phyloP scores from a whole-genome alignment of 2,329 filamentous ascomycete genomes.

The Penicillium digitatum region DNA sequence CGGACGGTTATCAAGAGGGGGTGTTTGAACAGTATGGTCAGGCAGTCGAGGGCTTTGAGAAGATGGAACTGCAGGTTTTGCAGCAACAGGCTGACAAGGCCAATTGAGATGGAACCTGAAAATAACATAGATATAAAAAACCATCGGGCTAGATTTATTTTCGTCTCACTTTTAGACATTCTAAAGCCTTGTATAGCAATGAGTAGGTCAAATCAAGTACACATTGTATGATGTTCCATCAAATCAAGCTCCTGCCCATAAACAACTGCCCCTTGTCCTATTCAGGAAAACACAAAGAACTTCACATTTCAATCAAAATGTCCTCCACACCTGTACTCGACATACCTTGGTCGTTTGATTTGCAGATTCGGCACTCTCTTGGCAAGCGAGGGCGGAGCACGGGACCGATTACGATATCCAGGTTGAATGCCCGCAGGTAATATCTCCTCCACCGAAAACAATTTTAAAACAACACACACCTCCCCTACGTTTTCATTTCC shows the following conservation, averaged over 20 bases:
- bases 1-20: constrained; percentile 70
- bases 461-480: constrained; percentile 26
- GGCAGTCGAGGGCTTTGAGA: constrained; percentile 70
- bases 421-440: constrained; percentile 6
- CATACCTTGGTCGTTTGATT: neutral
- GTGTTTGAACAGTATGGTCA: constrained; percentile 74
- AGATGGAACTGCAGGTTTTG: constrained; percentile 68
- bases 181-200: neutral
- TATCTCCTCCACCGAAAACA: constrained; percentile 27
- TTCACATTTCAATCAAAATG: neutral
- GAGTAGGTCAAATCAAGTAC: neutral
- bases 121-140: neutral
- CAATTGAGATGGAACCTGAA: neutral
- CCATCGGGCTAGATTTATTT: neutral
- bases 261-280: constrained; percentile 19
- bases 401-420: constrained; percentile 26
- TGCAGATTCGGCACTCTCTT: neutral
- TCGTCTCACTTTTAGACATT: neutral
- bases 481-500: constrained; percentile 24
- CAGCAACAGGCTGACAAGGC: constrained; percentile 27
- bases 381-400: constrained; percentile 22
- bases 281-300: constrained; percentile 11
- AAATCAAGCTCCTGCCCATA: neutral
- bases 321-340: neutral
- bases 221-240: neutral